Conservation (phyloP, 108 stramenopile genomes). For the Nitzschia sp. region DNA sequence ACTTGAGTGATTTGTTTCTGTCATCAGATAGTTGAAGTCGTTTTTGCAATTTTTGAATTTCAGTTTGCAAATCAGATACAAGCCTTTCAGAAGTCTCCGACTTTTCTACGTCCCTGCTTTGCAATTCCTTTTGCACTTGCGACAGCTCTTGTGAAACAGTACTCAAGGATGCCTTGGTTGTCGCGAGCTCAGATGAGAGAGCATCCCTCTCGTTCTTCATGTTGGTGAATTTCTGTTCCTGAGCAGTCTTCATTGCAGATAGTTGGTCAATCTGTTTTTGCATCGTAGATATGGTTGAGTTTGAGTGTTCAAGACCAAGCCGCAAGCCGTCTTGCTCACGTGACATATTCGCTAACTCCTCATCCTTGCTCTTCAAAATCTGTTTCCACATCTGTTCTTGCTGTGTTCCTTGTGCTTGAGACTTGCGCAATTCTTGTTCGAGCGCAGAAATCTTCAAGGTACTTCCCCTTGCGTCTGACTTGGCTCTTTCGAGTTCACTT, state of each 20-base stretch:
- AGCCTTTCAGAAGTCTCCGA: background rate
- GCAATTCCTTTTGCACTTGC: background rate
- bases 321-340: constrained; percentile 26
- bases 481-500: background rate
- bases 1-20: background rate
- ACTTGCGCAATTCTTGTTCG: constrained; percentile 4
- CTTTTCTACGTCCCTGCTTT: background rate
- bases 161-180: background rate
- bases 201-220: constrained; percentile 4
- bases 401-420: background rate
- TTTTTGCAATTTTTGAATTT: background rate
- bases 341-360: constrained; percentile 2
- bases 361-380: background rate
- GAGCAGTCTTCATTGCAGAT: background rate
- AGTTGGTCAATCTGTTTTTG: constrained; percentile 9
- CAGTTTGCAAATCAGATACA: background rate
- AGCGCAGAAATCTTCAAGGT: background rate
- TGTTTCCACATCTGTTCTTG: background rate
- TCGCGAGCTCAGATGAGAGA: background rate
- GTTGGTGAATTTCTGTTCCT: background rate
- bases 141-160: background rate
- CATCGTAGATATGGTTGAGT: constrained; percentile 10
- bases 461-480: background rate
- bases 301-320: constrained; percentile 8
- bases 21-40: background rate